Percentiles rank a stretch among this genome's conserved stretches.
Evolutionary conservation across 2,329 filamentous ascomycete species (phyloP).

Genomic region (Reticulascus tulasneorum): DNA sequence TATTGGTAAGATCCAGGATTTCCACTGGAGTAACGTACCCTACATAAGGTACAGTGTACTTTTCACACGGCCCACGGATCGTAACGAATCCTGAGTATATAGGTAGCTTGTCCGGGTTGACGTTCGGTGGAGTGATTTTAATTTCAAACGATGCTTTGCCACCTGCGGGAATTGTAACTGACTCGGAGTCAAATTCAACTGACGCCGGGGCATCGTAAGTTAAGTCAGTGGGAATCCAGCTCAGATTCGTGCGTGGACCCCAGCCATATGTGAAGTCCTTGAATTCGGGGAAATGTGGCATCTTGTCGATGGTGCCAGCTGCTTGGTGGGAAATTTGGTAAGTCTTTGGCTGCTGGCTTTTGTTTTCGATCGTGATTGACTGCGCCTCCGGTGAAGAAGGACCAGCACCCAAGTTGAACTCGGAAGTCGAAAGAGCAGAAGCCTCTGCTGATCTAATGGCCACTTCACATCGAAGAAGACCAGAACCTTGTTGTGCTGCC

Average conservation of each 20-base stretch:
- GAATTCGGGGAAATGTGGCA: conserved; percentile 4
- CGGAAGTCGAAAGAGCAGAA: conserved; percentile 2
- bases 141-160: conserved; percentile 3
- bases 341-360: conserved; percentile 2
- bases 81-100: conserved; percentile 8
- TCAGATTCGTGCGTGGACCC: too few species aligned
- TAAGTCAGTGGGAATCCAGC: conserved; percentile 2
- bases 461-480: too few species aligned
- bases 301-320: conserved; percentile 3
- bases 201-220: conserved; percentile 5
- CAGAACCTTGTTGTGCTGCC: conserved; percentile 7
- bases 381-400: neutral
- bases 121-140: neutral
- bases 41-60: conserved; percentile 5
- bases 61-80: neutral
- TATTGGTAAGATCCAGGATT: neutral
- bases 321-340: conserved; percentile 4
- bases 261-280: too few species aligned
- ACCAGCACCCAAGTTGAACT: conserved; percentile 6
- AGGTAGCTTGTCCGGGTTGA: conserved; percentile 3
- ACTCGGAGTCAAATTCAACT: conserved; percentile 1
- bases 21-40: conserved; percentile 5
- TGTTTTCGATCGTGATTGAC: conserved; percentile 7
- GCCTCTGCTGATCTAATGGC: conserved; percentile 3
- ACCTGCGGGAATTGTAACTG: conserved; percentile 3